These are phyloP conservation scores for Corymbia citriodora DNA, from an alignment of 441 rosid genomes.

Conservation along the genomic window DNA sequence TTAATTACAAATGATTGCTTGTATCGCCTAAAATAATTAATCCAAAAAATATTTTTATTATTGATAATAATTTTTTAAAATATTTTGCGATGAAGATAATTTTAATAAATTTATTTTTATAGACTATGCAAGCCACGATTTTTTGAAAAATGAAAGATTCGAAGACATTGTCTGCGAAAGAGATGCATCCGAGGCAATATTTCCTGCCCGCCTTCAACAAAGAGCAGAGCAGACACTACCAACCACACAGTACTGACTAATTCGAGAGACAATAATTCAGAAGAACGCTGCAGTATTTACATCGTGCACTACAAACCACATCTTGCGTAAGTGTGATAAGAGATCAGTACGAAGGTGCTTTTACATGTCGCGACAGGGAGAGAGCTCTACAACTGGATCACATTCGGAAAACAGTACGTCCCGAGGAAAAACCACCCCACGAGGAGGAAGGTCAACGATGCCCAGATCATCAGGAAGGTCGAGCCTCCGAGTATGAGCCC, in stretches of 20 bases:
- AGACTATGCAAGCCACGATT: accelerated
- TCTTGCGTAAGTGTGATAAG: not conserved
- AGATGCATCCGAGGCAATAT: not conserved
- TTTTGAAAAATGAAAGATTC: not conserved
- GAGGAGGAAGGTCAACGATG: slow-evolving; percentile 35
- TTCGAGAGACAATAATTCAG: not conserved
- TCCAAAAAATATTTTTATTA: not conserved
- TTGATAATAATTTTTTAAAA: not conserved
- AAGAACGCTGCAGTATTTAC: not conserved
- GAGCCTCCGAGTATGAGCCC: slow-evolving; percentile 51
- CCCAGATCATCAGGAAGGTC: slow-evolving; percentile 34
- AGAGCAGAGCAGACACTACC: not conserved
- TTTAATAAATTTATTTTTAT: not conserved
- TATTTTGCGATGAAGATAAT: not conserved
- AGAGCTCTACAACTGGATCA: slow-evolving; percentile 51
- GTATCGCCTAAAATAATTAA: not conserved
- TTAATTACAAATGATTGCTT: not conserved
- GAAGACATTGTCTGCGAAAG: too few species aligned
- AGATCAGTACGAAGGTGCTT: not conserved
- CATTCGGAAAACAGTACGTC: slow-evolving; percentile 51
- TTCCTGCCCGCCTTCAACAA: not conserved
- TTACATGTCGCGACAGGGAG: not conserved
- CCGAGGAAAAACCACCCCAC: slow-evolving; percentile 55
- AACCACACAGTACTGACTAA: not conserved
- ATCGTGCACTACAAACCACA: not conserved